Conservation (phyloP, 352 stramenopile species). For the Phytophthora sojae region DNA sequence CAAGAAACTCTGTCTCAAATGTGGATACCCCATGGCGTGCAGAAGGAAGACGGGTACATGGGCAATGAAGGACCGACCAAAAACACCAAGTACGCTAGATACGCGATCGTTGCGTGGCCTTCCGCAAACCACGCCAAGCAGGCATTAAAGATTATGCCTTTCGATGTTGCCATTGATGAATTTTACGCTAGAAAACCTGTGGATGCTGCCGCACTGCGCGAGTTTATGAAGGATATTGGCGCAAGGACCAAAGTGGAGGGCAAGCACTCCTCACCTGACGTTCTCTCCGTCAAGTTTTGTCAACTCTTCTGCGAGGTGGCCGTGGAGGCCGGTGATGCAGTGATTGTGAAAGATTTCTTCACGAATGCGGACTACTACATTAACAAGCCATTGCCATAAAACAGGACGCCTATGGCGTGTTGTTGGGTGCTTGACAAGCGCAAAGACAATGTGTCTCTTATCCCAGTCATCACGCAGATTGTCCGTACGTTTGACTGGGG, state of each 20-base stretch:
- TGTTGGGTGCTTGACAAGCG: neutral
- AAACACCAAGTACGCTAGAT: conserved; percentile 28
- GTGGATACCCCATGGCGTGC: conserved; percentile 16
- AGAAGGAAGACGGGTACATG: conserved; percentile 21
- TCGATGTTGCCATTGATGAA: neutral
- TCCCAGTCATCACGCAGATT: neutral
- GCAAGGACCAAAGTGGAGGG: neutral
- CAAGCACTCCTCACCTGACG: neutral
- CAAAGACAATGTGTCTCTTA: neutral
- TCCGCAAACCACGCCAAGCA: neutral
- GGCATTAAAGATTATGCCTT: conserved; percentile 6
- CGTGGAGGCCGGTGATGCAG: neutral
- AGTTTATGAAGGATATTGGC: conserved; percentile 9
- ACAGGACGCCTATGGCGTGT: neutral
- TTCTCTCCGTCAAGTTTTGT: neutral
- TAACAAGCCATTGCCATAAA: neutral
- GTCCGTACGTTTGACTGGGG: neutral
- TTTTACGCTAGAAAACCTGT: conserved; percentile 3
- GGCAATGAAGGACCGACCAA: conserved; percentile 18
- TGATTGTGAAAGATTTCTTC: neutral
- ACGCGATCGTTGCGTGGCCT: conserved; percentile 25
- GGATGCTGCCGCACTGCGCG: neutral
- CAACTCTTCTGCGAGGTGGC: neutral
- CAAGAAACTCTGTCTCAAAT: conserved; percentile 16
- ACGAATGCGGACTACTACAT: neutral